These are phyloP conservation scores for Lepidium campestre DNA, from an alignment of 441 rosid genomes.

Conservation along the genomic window DNA sequence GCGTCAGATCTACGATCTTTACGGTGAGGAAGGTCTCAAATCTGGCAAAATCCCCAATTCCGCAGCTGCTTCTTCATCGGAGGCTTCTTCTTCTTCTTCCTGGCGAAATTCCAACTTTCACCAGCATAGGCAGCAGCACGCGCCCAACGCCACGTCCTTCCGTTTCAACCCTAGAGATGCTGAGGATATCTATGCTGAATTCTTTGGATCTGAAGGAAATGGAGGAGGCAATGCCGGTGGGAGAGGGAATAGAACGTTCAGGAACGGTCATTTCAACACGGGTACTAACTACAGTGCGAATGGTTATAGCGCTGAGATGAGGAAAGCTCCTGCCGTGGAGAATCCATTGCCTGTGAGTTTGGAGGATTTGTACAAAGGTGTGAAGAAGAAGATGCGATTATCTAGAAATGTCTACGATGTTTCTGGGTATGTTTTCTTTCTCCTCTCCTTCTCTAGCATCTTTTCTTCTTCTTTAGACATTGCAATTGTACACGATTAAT, in stretches of 20 bases:
- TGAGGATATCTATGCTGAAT: slow-evolving; percentile 73
- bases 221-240: slow-evolving; percentile 29
- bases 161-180: slow-evolving; percentile 71
- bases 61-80: slow-evolving; percentile 21
- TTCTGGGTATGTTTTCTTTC: slow-evolving; percentile 46
- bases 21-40: slow-evolving; percentile 80
- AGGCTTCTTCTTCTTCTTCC: slow-evolving; percentile 21
- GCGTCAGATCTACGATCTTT: slow-evolving; percentile 87
- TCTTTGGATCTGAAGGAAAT: slow-evolving; percentile 58
- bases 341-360: slow-evolving; percentile 60
- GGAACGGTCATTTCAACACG: slow-evolving; percentile 25
- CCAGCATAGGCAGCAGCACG: slow-evolving; percentile 30
- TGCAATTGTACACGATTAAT: neutral
- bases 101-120: slow-evolving; percentile 24
- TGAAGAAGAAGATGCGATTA: slow-evolving; percentile 64
- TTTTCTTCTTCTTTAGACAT: neutral
- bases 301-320: slow-evolving; percentile 31
- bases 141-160: slow-evolving; percentile 46
- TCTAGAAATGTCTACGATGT: slow-evolving; percentile 46
- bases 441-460: neutral
- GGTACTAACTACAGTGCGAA: neutral
- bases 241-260: slow-evolving; percentile 33
- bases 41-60: slow-evolving; percentile 63
- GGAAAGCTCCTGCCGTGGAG: slow-evolving; percentile 54
- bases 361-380: slow-evolving; percentile 79